Evolutionary conservation across 164 flowering plant species (phyloP).

Genomic region (Nelumbo lutea): DNA sequence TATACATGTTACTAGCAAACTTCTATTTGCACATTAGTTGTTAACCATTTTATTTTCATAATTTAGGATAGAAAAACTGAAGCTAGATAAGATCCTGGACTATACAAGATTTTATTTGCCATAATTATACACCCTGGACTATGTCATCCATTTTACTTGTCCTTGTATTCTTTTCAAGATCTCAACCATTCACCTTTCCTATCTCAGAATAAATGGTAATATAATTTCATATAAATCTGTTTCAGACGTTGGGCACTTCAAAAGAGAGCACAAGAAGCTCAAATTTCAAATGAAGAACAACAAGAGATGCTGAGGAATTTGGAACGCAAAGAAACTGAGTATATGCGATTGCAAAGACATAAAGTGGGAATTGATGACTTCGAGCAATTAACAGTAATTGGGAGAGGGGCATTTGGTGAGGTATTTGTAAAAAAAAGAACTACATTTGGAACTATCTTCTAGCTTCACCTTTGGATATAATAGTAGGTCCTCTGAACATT

Average conservation of each 20-base stretch:
- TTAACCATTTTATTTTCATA: no score
- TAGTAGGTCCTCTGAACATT: neutral
- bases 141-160: neutral
- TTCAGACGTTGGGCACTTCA: conserved; percentile 62
- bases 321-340: conserved; percentile 76
- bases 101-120: no score
- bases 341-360: conserved; percentile 82
- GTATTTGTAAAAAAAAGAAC: conserved; percentile 25
- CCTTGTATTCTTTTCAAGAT: neutral
- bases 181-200: neutral
- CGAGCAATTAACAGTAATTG: conserved; percentile 69
- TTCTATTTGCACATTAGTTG: no score
- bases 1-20: no score
- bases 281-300: conserved; percentile 62
- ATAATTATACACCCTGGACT: neutral
- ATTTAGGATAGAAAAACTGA: no score
- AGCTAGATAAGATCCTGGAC: no score
- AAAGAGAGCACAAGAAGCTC: conserved; percentile 65
- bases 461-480: neutral
- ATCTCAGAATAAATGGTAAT: neutral
- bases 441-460: neutral
- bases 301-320: conserved; percentile 77
- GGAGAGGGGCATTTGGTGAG: conserved; percentile 92
- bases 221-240: conserved; percentile 6
- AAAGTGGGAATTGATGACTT: conserved; percentile 91